Percentiles rank a stretch among this genome's conserved stretches.
phyloP scores from a whole-genome alignment of 2,329 filamentous ascomycete genomes.

The Sarocladiaceae sp. region DNA sequence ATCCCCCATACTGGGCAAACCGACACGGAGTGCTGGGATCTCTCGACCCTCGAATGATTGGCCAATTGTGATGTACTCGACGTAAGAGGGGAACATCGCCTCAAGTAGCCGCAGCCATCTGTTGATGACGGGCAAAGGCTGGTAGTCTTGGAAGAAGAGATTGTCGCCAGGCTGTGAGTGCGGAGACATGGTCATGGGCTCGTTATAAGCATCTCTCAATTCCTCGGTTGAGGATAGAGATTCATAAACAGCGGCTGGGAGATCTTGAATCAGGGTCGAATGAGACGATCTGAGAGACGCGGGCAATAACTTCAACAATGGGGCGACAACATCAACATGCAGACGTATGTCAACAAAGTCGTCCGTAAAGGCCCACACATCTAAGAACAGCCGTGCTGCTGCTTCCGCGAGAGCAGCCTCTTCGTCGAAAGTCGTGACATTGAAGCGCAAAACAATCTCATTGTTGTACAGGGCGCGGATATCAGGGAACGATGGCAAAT shows the following conservation, averaged over 20 bases:
- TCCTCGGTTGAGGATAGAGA: conserved; percentile 22
- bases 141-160: conserved; percentile 90
- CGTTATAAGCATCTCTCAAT: background rate
- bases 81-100: conserved; percentile 83
- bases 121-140: conserved; percentile 75
- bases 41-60: conserved; percentile 82
- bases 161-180: conserved; percentile 49
- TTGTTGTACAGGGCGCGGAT: conserved; percentile 58
- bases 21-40: conserved; percentile 77
- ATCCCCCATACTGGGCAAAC: conserved; percentile 32
- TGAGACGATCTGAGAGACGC: conserved; percentile 67
- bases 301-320: conserved; percentile 75
- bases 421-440: conserved; percentile 65
- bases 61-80: conserved; percentile 72
- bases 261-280: conserved; percentile 71
- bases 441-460: conserved; percentile 88
- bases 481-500: conserved; percentile 22
- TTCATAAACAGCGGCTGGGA: conserved; percentile 72
- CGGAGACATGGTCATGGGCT: conserved; percentile 11
- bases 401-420: conserved; percentile 69
- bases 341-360: conserved; percentile 83
- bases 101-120: conserved; percentile 89
- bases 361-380: conserved; percentile 82
- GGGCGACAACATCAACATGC: conserved; percentile 69
- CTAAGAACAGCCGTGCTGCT: conserved; percentile 70